Evolutionary conservation across 257 asterid species (phyloP).

Genomic region (Salvia miltiorrhiza): DNA sequence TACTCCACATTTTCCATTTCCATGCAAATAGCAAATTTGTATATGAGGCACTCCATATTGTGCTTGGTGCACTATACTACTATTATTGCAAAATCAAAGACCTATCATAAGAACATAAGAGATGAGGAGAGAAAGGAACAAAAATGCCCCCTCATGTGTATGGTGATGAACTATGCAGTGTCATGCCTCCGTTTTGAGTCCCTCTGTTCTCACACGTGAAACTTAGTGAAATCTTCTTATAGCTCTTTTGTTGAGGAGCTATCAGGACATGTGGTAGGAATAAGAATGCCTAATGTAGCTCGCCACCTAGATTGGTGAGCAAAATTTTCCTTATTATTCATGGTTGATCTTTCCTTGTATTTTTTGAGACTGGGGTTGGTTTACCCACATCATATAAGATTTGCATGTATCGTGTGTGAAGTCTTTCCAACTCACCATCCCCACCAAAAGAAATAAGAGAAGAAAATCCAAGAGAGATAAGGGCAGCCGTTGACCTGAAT

Average conservation of each 20-base stretch:
- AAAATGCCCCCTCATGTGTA: not conserved
- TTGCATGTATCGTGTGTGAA: not conserved
- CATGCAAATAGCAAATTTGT: conserved; percentile 2
- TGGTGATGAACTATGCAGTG: not conserved
- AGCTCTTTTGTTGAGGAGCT: conserved; percentile 7
- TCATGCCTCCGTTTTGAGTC: conserved; percentile 1
- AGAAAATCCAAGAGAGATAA: not conserved
- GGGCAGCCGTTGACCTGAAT: not conserved
- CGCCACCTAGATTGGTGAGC: not conserved
- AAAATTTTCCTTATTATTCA: not conserved
- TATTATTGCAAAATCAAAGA: not conserved
- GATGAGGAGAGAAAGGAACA: not conserved
- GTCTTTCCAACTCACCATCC: not conserved
- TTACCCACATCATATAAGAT: not conserved
- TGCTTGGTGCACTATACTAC: conserved; percentile 12
- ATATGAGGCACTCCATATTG: not conserved
- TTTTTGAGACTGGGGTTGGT: not conserved
- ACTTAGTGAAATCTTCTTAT: not conserved
- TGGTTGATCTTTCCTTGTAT: not conserved
- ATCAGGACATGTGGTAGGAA: not conserved
- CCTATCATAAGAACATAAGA: not conserved
- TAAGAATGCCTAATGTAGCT: not conserved
- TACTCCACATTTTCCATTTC: not conserved
- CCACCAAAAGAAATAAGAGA: not conserved
- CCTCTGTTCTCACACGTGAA: not conserved